Percentiles rank a stretch among this genome's conserved stretches.
Evolutionary conservation across 2,329 filamentous ascomycete species (phyloP).

Genomic region (Aspergillus sp.): DNA sequence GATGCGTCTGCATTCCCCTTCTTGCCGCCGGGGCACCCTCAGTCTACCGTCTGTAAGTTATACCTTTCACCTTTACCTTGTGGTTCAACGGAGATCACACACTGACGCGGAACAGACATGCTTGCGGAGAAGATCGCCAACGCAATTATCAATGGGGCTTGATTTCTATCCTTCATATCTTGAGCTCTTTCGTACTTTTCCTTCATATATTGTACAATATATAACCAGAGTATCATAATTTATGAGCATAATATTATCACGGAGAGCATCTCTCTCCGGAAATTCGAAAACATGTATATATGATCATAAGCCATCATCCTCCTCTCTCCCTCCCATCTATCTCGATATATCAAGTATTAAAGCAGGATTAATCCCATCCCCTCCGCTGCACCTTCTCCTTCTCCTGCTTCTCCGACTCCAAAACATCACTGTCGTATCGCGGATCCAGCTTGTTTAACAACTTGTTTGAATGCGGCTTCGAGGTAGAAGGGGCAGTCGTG

Average conservation of each 20-base stretch:
- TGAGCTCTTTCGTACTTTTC: too few relatives aligned
- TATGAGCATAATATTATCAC: too few relatives aligned
- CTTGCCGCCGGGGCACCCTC: slow-evolving; percentile 42
- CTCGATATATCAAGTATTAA: too few relatives aligned
- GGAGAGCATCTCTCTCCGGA: too few relatives aligned
- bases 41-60: slow-evolving; percentile 37
- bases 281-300: too few relatives aligned
- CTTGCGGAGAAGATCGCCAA: slow-evolving; percentile 39
- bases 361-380: background rate
- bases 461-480: slow-evolving; percentile 11
- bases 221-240: too few relatives aligned
- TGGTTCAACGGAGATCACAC: rapidly evolving
- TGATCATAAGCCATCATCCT: too few relatives aligned
- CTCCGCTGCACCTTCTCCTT: background rate
- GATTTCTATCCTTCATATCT: background rate
- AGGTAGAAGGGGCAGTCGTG: background rate
- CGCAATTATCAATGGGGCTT: background rate
- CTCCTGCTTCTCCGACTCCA: background rate
- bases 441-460: slow-evolving; percentile 9
- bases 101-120: slow-evolving; percentile 25
- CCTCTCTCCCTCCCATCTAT: too few relatives aligned
- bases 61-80: background rate
- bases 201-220: background rate
- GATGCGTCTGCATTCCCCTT: slow-evolving; percentile 38
- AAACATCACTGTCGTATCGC: slow-evolving; percentile 8